phyloP scores from a whole-genome alignment of 805 yeast genomes.

The Lachancea thermotolerans region DNA sequence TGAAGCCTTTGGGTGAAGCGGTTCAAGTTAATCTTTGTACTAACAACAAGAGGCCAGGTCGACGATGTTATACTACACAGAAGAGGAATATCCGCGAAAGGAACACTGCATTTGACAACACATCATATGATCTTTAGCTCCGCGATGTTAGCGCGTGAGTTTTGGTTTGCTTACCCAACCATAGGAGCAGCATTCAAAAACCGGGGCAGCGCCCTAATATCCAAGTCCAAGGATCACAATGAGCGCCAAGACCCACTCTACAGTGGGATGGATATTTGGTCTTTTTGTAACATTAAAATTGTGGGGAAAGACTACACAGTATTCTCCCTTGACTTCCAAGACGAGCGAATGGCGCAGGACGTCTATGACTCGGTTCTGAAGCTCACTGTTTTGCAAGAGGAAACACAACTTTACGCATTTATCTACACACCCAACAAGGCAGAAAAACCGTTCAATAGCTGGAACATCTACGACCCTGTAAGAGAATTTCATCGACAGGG shows the following conservation, averaged over 20 bases:
- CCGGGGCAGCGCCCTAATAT: conserved; percentile 43
- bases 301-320: conserved; percentile 82
- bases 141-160: conserved; percentile 43
- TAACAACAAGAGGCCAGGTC: conserved; percentile 28
- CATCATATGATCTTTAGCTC: conserved; percentile 67
- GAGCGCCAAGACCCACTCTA: conserved; percentile 12
- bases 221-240: conserved; percentile 21
- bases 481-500: conserved; percentile 75
- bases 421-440: conserved; percentile 67
- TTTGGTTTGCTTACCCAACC: conserved; percentile 90
- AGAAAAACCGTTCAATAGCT: conserved; percentile 60
- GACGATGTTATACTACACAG: conserved; percentile 48
- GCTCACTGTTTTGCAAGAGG: conserved; percentile 48
- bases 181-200: conserved; percentile 54
- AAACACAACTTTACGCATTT: conserved; percentile 70
- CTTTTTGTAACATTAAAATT: conserved; percentile 53
- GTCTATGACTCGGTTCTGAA: conserved; percentile 67
- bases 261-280: conserved; percentile 28
- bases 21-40: not conserved
- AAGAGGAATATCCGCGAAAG: conserved; percentile 49
- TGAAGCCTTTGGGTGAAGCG: conserved; percentile 6
- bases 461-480: conserved; percentile 60
- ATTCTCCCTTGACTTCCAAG: conserved; percentile 65
- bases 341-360: conserved; percentile 53
- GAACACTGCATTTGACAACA: conserved; percentile 62